These are phyloP conservation scores for Graphiopsis chlorocephala DNA, from an alignment of 2,329 filamentous ascomycete species.

Conservation along the genomic window DNA sequence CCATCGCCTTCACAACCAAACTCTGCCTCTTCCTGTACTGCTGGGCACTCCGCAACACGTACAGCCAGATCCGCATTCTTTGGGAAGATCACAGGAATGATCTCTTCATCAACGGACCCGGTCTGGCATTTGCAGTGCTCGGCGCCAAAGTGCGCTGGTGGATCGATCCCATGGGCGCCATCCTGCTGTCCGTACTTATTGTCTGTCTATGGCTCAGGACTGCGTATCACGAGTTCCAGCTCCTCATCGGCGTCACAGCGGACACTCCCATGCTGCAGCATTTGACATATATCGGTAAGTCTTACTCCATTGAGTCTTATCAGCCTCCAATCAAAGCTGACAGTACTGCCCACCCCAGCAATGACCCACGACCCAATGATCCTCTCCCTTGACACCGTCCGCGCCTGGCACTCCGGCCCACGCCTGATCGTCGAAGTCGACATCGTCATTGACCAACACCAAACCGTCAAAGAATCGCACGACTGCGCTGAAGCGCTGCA, in stretches of 20 bases:
- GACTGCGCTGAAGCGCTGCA: conserved; percentile 93
- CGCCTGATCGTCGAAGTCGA: conserved; percentile 93
- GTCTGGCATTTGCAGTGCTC: conserved; percentile 82
- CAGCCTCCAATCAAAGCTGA: background rate
- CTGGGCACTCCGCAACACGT: conserved; percentile 84
- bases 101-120: conserved; percentile 90
- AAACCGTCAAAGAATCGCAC: conserved; percentile 74
- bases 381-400: conserved; percentile 86
- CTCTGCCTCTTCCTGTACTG: conserved; percentile 84
- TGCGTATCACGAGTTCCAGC: conserved; percentile 82
- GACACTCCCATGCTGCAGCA: conserved; percentile 84
- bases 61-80: conserved; percentile 85
- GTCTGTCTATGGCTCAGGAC: conserved; percentile 78
- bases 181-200: conserved; percentile 77
- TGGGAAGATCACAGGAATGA: conserved; percentile 99
- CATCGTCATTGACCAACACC: conserved; percentile 81
- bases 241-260: conserved; percentile 86
- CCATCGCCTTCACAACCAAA: conserved; percentile 81
- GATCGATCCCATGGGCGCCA: conserved; percentile 90
- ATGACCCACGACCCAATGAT: conserved; percentile 85
- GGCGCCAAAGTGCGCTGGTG: conserved; percentile 88
- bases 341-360: conserved; percentile 36
- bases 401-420: conserved; percentile 86
- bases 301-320: background rate
- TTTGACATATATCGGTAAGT: conserved; percentile 84